Base-by-base conservation (phyloP, 331 rosid species). In the Quercus tomentella region DNA sequence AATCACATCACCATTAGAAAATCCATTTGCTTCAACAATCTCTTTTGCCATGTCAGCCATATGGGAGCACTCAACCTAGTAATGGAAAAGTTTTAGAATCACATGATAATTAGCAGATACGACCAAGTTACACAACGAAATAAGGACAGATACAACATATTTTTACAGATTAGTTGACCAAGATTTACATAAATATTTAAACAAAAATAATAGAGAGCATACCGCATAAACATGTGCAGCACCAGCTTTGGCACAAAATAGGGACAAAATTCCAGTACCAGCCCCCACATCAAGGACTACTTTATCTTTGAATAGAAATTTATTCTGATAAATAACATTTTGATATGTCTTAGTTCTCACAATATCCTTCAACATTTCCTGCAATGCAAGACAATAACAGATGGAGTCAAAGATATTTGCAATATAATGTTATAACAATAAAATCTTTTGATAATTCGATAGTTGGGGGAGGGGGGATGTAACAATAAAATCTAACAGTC, bases 211-310 rank as follows among this genome's bases (percentile, higher is more conserved):
- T 57, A 80, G 71, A 45, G 66, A 61, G 81, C 90, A 62, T 78
- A 93, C 99, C 1, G 99, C 99, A 87, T 90, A 96, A 81, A 96
- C 97, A 84, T 96, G 99, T 66, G 85, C 71, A 43, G 99, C 99
- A 76, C 98, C 99, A 6, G 97, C 99, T 83, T 92, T 96, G 20
- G 98, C 99, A 80, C 99, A 96, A 70, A 96, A 96, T 23, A 96
- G 89, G 43, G 99, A 96, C 83, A 96, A 85, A 88, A 96, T 96
- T 37, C 98, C 99, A 67, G 99, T 96, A 78, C 99, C 99, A 30
- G 99, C 99, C 80, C 99, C 99, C 30, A 93, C 99, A 81, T 96
- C 99, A 76, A 96, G 99, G 79, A 96, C 98, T 20, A 96, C 83
- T 80, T 96, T 96, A 82, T 96, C 69, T 88, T 90, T 92, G 54